These are phyloP conservation scores for Blastobotrys capitulatus DNA, from an alignment of 1,139 yeast species.

Conservation along the genomic window DNA sequence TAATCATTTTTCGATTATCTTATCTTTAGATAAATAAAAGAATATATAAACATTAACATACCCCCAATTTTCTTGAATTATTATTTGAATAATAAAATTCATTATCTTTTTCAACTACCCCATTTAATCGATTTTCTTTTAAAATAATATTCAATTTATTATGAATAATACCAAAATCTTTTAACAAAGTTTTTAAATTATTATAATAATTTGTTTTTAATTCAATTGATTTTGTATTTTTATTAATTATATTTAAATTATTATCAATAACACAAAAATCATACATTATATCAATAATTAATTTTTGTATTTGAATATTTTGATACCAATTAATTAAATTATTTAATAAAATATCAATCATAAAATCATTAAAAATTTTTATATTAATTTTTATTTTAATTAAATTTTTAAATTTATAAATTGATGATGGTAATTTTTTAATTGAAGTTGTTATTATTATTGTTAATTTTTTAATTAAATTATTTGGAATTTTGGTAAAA, in stretches of 20 bases:
- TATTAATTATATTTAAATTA: background rate
- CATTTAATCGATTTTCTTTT: no score
- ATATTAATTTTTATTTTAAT: background rate
- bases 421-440: background rate
- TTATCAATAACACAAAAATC: conserved; percentile 2
- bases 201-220: background rate
- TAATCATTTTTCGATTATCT: no score
- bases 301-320: background rate
- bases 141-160: background rate
- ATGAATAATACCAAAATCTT: background rate
- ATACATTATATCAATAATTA: background rate
- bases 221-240: background rate
- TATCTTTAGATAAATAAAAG: no score
- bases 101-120: no score
- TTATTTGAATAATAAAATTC: no score
- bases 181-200: background rate
- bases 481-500: background rate
- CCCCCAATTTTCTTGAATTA: no score
- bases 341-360: conserved; percentile 1
- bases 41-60: no score
- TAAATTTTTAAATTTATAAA: background rate
- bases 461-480: background rate
- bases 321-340: background rate
- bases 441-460: background rate
- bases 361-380: background rate